Evolutionary conservation across 768 basidiomycete species (phyloP).

Genomic region (Suillus lakei): DNA sequence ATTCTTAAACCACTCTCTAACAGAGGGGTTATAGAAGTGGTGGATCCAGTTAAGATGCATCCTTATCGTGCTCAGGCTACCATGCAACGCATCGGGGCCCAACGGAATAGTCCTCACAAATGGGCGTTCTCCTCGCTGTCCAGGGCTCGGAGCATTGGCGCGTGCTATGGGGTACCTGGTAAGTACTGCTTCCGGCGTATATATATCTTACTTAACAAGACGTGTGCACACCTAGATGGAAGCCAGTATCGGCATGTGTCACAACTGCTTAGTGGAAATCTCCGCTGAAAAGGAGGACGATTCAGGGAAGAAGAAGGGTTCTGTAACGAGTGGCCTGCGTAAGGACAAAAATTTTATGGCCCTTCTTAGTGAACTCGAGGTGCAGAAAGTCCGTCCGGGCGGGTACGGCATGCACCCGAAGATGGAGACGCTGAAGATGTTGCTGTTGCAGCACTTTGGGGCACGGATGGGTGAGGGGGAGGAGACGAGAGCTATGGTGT

Average conservation of each 20-base stretch:
- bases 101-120: constrained; percentile 38
- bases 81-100: constrained; percentile 41
- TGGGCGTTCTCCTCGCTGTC: constrained; percentile 59
- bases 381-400: constrained; percentile 45
- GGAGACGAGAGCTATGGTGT: constrained; percentile 87
- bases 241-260: constrained; percentile 80
- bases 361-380: constrained; percentile 69
- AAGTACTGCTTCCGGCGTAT: constrained; percentile 26
- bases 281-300: constrained; percentile 43
- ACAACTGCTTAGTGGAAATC: constrained; percentile 61
- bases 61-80: constrained; percentile 60
- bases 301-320: constrained; percentile 42
- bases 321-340: constrained; percentile 45
- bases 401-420: constrained; percentile 85
- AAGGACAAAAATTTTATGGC: constrained; percentile 65
- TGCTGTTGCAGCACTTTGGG: constrained; percentile 81
- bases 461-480: constrained; percentile 43
- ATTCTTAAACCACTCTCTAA: constrained; percentile 40
- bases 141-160: constrained; percentile 63
- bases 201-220: not conserved
- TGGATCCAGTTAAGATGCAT: constrained; percentile 69
- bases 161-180: constrained; percentile 91
- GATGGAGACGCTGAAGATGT: constrained; percentile 78
- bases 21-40: constrained; percentile 49
- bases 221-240: constrained; percentile 60